Conservation (phyloP, 768 basidiomycete genomes). For the Mycena chlorophos region DNA sequence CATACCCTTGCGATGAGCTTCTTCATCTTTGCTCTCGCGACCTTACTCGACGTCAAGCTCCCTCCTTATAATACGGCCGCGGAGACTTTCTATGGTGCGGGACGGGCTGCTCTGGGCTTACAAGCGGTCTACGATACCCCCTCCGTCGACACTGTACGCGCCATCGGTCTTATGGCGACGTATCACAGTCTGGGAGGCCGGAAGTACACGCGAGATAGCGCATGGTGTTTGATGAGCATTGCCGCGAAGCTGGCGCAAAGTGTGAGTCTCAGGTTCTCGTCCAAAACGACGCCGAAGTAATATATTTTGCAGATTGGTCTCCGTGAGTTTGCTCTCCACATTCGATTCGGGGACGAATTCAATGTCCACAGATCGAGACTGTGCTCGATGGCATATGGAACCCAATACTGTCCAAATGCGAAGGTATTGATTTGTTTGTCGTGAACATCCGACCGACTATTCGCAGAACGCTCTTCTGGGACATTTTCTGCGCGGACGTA, state of each 20-base stretch:
- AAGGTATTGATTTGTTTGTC: constrained; percentile 1
- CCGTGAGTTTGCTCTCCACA: constrained; percentile 33
- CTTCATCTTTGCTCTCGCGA: constrained; percentile 63
- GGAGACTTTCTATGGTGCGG: constrained; percentile 59
- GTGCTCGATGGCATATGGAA: constrained; percentile 42
- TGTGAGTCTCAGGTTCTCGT: constrained; percentile 27
- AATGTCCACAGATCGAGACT: constrained; percentile 36
- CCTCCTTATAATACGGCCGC: constrained; percentile 58
- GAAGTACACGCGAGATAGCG: constrained; percentile 48
- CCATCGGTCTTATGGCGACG: constrained; percentile 56
- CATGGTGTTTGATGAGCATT: constrained; percentile 55
- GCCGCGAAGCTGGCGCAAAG: constrained; percentile 64
- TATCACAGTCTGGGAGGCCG: constrained; percentile 59
- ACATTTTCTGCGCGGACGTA: constrained; percentile 39
- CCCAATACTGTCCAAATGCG: constrained; percentile 37
- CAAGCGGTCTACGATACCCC: constrained; percentile 54
- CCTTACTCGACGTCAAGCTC: constrained; percentile 54
- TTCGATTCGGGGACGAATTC: not conserved
- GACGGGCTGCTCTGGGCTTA: constrained; percentile 54
- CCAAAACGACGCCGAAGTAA: not conserved
- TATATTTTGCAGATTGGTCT: constrained; percentile 37
- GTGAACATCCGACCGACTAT: not conserved
- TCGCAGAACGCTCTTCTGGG: constrained; percentile 39
- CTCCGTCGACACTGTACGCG: constrained; percentile 55
- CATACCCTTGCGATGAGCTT: constrained; percentile 57